phyloP scores from a whole-genome alignment of 2,329 filamentous ascomycete genomes.

The Chaetomium sp. region DNA sequence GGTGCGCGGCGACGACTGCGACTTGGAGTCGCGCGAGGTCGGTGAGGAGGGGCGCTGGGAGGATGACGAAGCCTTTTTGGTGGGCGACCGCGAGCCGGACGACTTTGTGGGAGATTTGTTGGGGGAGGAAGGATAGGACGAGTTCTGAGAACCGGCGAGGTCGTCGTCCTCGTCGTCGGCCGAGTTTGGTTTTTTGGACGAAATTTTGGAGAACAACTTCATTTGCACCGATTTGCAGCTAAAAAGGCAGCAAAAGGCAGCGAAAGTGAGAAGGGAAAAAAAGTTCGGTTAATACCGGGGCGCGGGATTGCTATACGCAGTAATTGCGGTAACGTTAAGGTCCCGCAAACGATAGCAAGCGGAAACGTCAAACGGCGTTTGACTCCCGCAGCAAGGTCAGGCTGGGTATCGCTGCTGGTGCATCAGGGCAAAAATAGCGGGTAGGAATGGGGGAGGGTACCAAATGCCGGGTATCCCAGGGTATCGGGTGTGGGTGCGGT shows the following conservation, averaged over 20 bases:
- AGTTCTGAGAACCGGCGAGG: slow-evolving; percentile 25
- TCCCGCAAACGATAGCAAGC: slow-evolving; percentile 11
- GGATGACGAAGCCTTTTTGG: slow-evolving; percentile 29
- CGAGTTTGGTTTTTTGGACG: slow-evolving; percentile 34
- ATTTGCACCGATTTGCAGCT: slow-evolving; percentile 31
- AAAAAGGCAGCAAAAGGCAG: slow-evolving; percentile 7
- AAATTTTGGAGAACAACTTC: slow-evolving; percentile 49
- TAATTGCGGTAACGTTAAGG: neutral
- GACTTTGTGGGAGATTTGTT: slow-evolving; percentile 27
- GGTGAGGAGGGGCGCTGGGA: slow-evolving; percentile 27
- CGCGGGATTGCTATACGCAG: slow-evolving; percentile 16
- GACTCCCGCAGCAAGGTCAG: slow-evolving; percentile 23
- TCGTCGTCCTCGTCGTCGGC: slow-evolving; percentile 34
- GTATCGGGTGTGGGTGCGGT: slow-evolving; percentile 9
- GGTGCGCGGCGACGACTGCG: slow-evolving; percentile 22
- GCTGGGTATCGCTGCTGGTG: slow-evolving; percentile 21
- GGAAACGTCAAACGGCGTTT: slow-evolving; percentile 16
- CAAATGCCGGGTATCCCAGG: slow-evolving; percentile 12
- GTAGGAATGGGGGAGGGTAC: slow-evolving; percentile 17
- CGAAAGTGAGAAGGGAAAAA: too few species aligned
- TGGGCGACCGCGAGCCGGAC: slow-evolving; percentile 25
- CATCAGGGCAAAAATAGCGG: slow-evolving; percentile 22
- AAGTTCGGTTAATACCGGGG: slow-evolving; percentile 9
- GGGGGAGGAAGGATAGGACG: slow-evolving; percentile 25
- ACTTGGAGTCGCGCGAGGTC: slow-evolving; percentile 29